phyloP scores from a whole-genome alignment of 257 asterid species.

The Petunia axillaris region DNA sequence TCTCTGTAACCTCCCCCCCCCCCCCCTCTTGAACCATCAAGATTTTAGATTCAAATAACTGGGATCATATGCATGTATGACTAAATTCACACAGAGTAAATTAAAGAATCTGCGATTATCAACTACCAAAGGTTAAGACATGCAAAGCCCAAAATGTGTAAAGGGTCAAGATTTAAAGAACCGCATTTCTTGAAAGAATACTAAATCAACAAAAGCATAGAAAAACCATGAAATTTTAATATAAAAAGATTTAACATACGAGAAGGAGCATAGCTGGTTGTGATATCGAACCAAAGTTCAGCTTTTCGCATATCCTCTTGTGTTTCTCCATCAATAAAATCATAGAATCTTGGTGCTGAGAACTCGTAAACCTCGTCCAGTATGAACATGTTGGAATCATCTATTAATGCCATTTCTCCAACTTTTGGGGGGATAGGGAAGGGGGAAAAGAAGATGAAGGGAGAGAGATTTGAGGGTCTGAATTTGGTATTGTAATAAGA shows the following conservation, averaged over 20 bases:
- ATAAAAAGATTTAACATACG: constrained; percentile 55
- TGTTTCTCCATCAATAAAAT: constrained; percentile 70
- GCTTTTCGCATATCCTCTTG: constrained; percentile 62
- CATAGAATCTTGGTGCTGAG: constrained; percentile 75
- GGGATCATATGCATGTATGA: neutral
- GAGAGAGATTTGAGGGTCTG: constrained; percentile 22
- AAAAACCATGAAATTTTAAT: neutral
- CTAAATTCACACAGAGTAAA: too few species aligned
- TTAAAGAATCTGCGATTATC: neutral
- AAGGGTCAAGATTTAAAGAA: neutral
- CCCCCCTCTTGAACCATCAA: neutral
- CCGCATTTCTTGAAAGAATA: neutral
- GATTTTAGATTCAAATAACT: neutral
- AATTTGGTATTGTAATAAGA: constrained; percentile 13
- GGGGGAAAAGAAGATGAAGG: constrained; percentile 8
- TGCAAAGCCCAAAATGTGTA: neutral
- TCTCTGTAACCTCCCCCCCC: neutral
- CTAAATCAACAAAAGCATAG: neutral
- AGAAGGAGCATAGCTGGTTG: constrained; percentile 76
- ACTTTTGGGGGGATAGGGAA: neutral
- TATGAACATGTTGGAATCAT: constrained; percentile 46
- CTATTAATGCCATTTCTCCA: constrained; percentile 49
- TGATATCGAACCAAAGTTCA: constrained; percentile 79
- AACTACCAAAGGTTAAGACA: neutral
- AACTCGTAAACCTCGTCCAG: constrained; percentile 79